Percentiles rank a stretch among this genome's conserved stretches.
Evolutionary conservation across 1,284 basidiomycete genomes (phyloP).

Genomic region (Leccinum fallax): DNA sequence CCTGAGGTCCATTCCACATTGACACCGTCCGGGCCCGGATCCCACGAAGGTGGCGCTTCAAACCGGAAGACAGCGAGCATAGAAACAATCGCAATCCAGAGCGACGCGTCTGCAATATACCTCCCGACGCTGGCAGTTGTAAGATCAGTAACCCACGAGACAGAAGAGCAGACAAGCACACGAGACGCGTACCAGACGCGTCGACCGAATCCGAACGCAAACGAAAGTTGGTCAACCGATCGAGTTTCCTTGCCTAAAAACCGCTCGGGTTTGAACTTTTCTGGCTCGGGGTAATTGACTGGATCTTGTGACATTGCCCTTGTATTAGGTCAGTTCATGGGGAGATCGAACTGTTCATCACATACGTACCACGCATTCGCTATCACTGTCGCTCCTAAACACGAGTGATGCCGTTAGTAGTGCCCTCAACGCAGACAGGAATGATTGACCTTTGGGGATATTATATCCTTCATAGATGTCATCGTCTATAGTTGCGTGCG

Average conservation of each 20-base stretch:
- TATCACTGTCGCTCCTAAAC: slow-evolving; percentile 25
- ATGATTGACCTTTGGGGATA: slow-evolving; percentile 41
- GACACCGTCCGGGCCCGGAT: background rate
- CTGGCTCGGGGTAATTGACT: slow-evolving; percentile 43
- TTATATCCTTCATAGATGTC: slow-evolving; percentile 45
- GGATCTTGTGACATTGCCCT: slow-evolving; percentile 50
- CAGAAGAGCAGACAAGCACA: background rate
- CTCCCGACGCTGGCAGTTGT: slow-evolving; percentile 30
- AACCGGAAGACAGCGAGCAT: slow-evolving; percentile 25
- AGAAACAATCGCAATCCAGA: slow-evolving; percentile 28
- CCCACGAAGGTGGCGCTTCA: slow-evolving; percentile 16
- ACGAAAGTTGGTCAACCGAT: slow-evolving; percentile 41
- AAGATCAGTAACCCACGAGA: background rate
- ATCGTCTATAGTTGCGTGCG: slow-evolving; percentile 46
- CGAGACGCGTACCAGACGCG: slow-evolving; percentile 39
- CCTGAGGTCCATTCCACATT: slow-evolving; percentile 21
- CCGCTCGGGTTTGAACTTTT: slow-evolving; percentile 46
- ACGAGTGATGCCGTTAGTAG: background rate
- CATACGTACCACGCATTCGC: slow-evolving; percentile 23
- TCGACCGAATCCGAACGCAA: slow-evolving; percentile 50
- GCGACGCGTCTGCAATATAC: slow-evolving; percentile 42
- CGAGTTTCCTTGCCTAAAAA: slow-evolving; percentile 30
- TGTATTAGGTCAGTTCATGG: background rate
- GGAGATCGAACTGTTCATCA: background rate
- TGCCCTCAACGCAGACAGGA: background rate